Conservation (phyloP, 2,329 filamentous ascomycete species). For the Neofusicoccum sp. region DNA sequence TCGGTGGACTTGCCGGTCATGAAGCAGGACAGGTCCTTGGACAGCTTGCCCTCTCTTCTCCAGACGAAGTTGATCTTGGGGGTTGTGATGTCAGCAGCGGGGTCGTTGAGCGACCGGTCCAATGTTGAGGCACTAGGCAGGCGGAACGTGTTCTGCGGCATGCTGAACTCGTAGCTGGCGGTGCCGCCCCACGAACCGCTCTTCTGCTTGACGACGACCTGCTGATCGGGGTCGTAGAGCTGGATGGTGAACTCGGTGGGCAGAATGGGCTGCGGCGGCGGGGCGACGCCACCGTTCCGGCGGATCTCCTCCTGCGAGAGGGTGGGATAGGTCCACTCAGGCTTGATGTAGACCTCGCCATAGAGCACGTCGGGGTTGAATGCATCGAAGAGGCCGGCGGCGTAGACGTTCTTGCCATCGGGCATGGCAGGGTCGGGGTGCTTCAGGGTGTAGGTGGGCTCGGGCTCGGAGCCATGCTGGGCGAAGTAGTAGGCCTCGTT, state of each 20-base stretch:
- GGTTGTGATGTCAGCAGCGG: slow-evolving; percentile 49
- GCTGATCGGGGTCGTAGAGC: slow-evolving; percentile 91
- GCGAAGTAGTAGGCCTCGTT: slow-evolving; percentile 56
- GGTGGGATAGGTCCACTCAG: slow-evolving; percentile 80
- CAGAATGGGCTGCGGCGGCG: slow-evolving; percentile 67
- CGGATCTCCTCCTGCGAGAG: slow-evolving; percentile 79
- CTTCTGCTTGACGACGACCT: slow-evolving; percentile 67
- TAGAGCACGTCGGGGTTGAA: slow-evolving; percentile 78
- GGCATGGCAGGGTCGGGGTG: slow-evolving; percentile 70
- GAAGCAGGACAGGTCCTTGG: slow-evolving; percentile 85
- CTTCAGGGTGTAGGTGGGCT: slow-evolving; percentile 76
- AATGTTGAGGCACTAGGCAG: slow-evolving; percentile 74
- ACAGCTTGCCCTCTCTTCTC: slow-evolving; percentile 83
- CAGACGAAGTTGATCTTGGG: slow-evolving; percentile 83
- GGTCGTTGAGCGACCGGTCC: slow-evolving; percentile 68
- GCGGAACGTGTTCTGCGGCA: slow-evolving; percentile 82
- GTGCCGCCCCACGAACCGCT: slow-evolving; percentile 76
- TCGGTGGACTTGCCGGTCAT: slow-evolving; percentile 74
- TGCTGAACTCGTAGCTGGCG: slow-evolving; percentile 86
- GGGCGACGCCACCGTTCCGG: slow-evolving; percentile 62
- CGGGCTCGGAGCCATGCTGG: slow-evolving; percentile 76
- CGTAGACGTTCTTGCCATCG: slow-evolving; percentile 78
- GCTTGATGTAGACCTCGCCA: slow-evolving; percentile 79
- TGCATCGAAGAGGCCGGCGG: slow-evolving; percentile 79
- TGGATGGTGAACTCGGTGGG: slow-evolving; percentile 80